phyloP scores from a whole-genome alignment of 306 rosid species.

The Inga leiocalycina region DNA sequence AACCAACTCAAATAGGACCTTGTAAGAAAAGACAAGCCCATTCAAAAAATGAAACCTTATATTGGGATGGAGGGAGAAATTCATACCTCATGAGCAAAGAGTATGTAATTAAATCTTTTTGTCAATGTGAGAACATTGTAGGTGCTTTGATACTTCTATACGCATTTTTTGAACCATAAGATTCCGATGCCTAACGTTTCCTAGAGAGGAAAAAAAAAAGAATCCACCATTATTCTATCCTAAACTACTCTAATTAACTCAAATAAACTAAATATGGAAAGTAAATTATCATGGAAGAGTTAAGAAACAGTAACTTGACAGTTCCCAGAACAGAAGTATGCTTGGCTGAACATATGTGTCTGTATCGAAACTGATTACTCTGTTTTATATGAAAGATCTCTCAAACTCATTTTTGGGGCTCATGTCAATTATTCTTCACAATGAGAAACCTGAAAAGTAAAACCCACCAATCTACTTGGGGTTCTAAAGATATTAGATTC shows the following conservation, averaged over 20 bases:
- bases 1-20: too few species aligned
- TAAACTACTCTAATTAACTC: not conserved
- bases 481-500: slow-evolving; percentile 27
- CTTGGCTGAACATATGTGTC: not conserved
- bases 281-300: not conserved
- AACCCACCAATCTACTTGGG: slow-evolving; percentile 29
- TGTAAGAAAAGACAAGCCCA: too few species aligned
- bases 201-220: too few species aligned
- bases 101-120: not conserved
- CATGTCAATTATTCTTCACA: slow-evolving; percentile 30
- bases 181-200: too few species aligned
- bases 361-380: not conserved
- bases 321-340: not conserved
- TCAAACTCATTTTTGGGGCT: slow-evolving; percentile 31
- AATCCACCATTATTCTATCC: not conserved
- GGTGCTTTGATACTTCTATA: not conserved
- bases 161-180: too few species aligned
- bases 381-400: slow-evolving; percentile 22
- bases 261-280: not conserved
- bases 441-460: slow-evolving; percentile 22
- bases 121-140: not conserved
- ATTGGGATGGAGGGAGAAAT: too few species aligned
- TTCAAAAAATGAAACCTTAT: too few species aligned
- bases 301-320: slow-evolving; percentile 17
- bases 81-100: not conserved